Percentiles rank a stretch among this genome's conserved stretches.
Conservation (phyloP, 495 filamentous ascomycete genomes). For the Aspergillus bridgeri region DNA sequence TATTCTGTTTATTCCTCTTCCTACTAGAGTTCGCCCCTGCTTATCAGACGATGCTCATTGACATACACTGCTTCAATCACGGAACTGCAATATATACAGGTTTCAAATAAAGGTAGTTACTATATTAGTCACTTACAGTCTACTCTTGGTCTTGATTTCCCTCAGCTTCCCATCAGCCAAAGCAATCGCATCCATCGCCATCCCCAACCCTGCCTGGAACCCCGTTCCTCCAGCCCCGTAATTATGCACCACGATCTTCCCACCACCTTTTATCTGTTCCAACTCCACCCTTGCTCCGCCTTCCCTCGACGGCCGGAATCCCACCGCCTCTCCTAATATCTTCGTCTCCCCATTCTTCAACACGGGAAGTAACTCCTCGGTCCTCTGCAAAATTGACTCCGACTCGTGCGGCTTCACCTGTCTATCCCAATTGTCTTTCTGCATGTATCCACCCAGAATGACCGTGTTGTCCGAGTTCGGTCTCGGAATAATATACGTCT, state of each 20-base stretch:
- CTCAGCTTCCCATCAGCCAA: not conserved
- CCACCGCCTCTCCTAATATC: constrained; percentile 22
- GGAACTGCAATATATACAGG: too few relatives aligned
- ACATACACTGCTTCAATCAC: too few relatives aligned
- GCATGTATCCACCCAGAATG: constrained; percentile 30
- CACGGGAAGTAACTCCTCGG: constrained; percentile 18
- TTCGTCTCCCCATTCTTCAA: constrained; percentile 16
- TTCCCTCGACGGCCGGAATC: constrained; percentile 28
- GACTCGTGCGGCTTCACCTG: constrained; percentile 19
- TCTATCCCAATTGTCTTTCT: constrained; percentile 18
- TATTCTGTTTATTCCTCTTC: too few relatives aligned
- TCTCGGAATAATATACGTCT: constrained; percentile 34
- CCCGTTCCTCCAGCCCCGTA: constrained; percentile 23
- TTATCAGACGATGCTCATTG: too few relatives aligned
- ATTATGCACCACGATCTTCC: constrained; percentile 19
- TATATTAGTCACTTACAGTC: not conserved
- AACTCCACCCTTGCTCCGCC: constrained; percentile 27
- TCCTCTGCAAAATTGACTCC: constrained; percentile 27
- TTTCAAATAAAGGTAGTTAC: too few relatives aligned
- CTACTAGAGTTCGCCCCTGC: too few relatives aligned
- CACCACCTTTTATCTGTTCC: constrained; percentile 11
- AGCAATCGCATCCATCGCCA: constrained; percentile 15
- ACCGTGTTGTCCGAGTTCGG: constrained; percentile 29
- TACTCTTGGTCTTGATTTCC: not conserved
- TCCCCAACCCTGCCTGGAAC: constrained; percentile 27